Percentiles rank a stretch among this genome's conserved stretches.
These are phyloP conservation scores for Cnidoscolus chayamansa DNA, from an alignment of 441 rosid species.

Conservation along the genomic window DNA sequence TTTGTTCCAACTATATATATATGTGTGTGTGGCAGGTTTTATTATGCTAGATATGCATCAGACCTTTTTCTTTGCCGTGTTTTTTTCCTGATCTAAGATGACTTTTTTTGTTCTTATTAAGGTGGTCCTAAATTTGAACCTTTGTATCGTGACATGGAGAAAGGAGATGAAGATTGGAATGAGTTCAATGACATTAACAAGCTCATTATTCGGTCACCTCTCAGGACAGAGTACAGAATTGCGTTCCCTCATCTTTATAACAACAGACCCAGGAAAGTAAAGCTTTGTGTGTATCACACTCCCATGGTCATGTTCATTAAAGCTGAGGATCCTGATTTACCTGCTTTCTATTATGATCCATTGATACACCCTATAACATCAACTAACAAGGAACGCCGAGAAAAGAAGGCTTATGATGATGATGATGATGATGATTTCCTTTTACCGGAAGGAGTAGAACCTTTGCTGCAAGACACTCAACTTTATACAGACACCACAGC, in stretches of 20 bases:
- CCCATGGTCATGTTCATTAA: slow-evolving; percentile 98
- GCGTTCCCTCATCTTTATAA: slow-evolving; percentile 97
- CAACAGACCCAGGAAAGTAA: slow-evolving; percentile 95
- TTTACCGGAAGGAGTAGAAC: slow-evolving; percentile 89
- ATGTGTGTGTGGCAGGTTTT: too few species aligned
- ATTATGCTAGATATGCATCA: not conserved
- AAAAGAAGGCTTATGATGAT: slow-evolving; percentile 68
- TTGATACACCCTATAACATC: slow-evolving; percentile 91
- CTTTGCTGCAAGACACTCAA: slow-evolving; percentile 71
- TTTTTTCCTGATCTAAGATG: not conserved
- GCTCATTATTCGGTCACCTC: slow-evolving; percentile 93
- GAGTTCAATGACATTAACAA: slow-evolving; percentile 99
- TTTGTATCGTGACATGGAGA: slow-evolving; percentile 97
- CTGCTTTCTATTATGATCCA: slow-evolving; percentile 97
- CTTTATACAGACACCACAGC: slow-evolving; percentile 95
- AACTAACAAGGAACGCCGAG: slow-evolving; percentile 83
- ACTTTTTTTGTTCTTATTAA: slow-evolving; percentile 25
- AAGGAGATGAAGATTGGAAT: slow-evolving; percentile 99
- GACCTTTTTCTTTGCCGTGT: not conserved
- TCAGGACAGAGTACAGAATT: slow-evolving; percentile 90
- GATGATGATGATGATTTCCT: slow-evolving; percentile 79
- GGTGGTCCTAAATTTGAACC: slow-evolving; percentile 99
- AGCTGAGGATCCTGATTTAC: slow-evolving; percentile 97
- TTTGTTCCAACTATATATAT: not conserved
- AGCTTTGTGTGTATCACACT: slow-evolving; percentile 81